Percentiles rank a stretch among this genome's conserved stretches.
Conservation (phyloP, 164 flowering plant species). For the Aristolochia californica region DNA sequence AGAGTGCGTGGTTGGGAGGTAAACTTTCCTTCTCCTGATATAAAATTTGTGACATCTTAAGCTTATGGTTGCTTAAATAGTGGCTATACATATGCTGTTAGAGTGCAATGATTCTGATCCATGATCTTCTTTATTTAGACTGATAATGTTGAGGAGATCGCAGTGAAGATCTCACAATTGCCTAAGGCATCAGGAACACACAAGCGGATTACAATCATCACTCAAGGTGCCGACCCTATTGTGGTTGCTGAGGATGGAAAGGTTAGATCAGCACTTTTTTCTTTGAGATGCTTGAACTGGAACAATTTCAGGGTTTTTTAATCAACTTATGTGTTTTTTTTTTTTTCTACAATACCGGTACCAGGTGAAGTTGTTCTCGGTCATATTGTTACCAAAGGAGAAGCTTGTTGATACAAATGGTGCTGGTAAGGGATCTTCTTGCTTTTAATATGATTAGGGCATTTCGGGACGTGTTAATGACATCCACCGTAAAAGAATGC, state of each 20-base stretch:
- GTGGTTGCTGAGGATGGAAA: slow-evolving; percentile 93
- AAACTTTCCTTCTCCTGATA: slow-evolving; percentile 11
- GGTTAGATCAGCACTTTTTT: background rate
- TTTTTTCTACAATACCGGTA: background rate
- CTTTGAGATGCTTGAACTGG: background rate
- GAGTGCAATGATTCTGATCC: background rate
- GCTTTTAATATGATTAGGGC: no score
- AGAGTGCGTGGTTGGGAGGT: slow-evolving; percentile 97
- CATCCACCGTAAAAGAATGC: no score
- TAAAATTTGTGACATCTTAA: background rate
- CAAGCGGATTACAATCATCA: slow-evolving; percentile 82
- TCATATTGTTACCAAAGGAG: slow-evolving; percentile 67
- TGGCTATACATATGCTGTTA: background rate
- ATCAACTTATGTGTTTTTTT: background rate
- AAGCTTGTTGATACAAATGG: slow-evolving; percentile 94
- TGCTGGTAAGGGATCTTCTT: slow-evolving; percentile 89
- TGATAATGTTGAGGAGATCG: slow-evolving; percentile 85
- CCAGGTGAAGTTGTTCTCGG: slow-evolving; percentile 59
- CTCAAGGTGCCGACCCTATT: slow-evolving; percentile 97
- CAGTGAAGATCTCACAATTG: slow-evolving; percentile 68
- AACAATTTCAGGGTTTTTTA: background rate
- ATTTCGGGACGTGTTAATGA: no score
- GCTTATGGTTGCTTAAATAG: background rate
- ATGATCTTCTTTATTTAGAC: slow-evolving; percentile 31
- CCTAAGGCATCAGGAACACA: slow-evolving; percentile 74